phyloP scores from a whole-genome alignment of 192 early-diverging fungal genomes.

The Coemansia sp. region DNA sequence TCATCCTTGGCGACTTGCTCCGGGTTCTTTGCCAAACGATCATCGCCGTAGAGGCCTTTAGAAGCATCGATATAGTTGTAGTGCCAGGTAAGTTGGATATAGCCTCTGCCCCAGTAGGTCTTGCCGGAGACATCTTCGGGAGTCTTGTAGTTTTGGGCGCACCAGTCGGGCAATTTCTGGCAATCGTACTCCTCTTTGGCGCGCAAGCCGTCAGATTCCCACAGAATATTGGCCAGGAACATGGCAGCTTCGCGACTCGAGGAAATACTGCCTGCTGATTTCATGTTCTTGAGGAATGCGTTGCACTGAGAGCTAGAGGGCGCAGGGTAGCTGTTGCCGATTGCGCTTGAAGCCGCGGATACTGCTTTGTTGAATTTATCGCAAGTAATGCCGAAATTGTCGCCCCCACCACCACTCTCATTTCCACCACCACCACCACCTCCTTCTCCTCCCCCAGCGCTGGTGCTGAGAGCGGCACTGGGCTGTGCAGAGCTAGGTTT shows the following conservation, averaged over 20 bases:
- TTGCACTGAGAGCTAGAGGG: conserved; percentile 39
- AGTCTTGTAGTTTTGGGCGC: conserved; percentile 44
- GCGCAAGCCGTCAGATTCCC: conserved; percentile 51
- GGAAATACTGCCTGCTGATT: conserved; percentile 28
- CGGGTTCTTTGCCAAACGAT: conserved; percentile 33
- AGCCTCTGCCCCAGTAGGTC: conserved; percentile 53
- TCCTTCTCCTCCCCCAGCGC: conserved; percentile 8
- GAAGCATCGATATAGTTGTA: conserved; percentile 53
- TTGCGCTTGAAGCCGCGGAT: conserved; percentile 29
- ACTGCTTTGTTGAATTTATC: conserved; percentile 51
- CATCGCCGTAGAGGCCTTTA: conserved; percentile 40
- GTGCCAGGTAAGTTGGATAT: conserved; percentile 55
- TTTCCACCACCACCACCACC: not conserved
- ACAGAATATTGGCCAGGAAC: conserved; percentile 53
- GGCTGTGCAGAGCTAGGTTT: not conserved
- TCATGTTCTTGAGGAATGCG: conserved; percentile 41
- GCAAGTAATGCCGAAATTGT: conserved; percentile 35
- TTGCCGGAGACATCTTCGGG: conserved; percentile 33
- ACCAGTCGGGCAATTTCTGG: conserved; percentile 36
- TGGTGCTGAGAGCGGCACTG: not conserved
- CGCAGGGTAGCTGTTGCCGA: conserved; percentile 30
- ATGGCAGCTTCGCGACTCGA: conserved; percentile 52
- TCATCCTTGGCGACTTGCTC: conserved; percentile 29
- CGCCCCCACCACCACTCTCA: conserved; percentile 14
- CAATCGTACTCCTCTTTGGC: conserved; percentile 52